These are phyloP conservation scores for Suillus paluster DNA, from an alignment of 768 basidiomycete species.

Conservation along the genomic window DNA sequence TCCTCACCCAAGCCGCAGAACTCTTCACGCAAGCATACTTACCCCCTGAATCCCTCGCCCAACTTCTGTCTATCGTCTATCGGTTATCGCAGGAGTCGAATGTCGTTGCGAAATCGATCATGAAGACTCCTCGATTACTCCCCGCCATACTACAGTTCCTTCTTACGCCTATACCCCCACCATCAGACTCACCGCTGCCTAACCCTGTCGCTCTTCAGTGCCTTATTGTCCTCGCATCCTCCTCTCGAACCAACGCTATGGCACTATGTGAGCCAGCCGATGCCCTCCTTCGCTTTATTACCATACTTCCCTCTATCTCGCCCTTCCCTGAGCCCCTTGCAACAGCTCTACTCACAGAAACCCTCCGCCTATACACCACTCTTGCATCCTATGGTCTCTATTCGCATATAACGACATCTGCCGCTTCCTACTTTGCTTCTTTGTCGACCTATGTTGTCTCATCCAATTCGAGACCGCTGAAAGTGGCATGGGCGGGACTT, in stretches of 20 bases:
- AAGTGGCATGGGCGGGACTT: constrained; percentile 59
- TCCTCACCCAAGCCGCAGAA: constrained; percentile 56
- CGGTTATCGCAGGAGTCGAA: constrained; percentile 66
- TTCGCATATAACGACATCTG: constrained; percentile 66
- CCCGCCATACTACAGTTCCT: constrained; percentile 61
- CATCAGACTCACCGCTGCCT: constrained; percentile 34
- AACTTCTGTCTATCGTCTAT: constrained; percentile 61
- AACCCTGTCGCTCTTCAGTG: constrained; percentile 59
- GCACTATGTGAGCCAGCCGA: constrained; percentile 61
- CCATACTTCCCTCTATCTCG: constrained; percentile 53
- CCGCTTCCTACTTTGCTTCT: constrained; percentile 55
- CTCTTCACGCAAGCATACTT: constrained; percentile 45
- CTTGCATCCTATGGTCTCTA: constrained; percentile 84
- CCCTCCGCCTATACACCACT: constrained; percentile 63
- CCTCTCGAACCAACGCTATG: constrained; percentile 72
- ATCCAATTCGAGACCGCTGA: constrained; percentile 31
- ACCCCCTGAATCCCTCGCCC: constrained; percentile 52
- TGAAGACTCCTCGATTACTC: constrained; percentile 55
- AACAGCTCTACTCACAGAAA: constrained; percentile 53
- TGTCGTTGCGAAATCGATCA: constrained; percentile 53
- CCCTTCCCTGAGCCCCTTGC: constrained; percentile 43
- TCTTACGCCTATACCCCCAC: constrained; percentile 51
- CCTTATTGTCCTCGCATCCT: constrained; percentile 57
- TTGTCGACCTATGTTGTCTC: constrained; percentile 54
- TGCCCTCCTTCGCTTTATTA: constrained; percentile 73